Evolutionary conservation across 352 stramenopile species (phyloP).

Genomic region (Thraustotheca clavata): DNA sequence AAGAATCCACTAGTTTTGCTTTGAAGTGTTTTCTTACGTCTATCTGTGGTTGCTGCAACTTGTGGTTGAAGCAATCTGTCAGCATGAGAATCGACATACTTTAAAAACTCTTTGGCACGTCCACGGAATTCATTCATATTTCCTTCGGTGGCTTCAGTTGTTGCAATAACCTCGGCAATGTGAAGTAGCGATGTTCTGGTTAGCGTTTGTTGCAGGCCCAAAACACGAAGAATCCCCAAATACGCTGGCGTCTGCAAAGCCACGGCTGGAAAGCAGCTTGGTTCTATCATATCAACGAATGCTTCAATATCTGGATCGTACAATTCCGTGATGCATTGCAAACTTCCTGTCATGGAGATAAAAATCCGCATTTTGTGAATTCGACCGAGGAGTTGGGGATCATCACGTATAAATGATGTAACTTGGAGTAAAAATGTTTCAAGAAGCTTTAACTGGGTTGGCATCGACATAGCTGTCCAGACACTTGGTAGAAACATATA

Average conservation of each 20-base stretch:
- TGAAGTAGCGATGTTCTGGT: constrained; percentile 49
- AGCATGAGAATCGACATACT: constrained; percentile 57
- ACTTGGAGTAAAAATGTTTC: constrained; percentile 2
- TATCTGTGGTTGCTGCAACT: neutral
- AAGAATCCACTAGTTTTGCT: constrained; percentile 29
- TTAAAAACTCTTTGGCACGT: constrained; percentile 44
- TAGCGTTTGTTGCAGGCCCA: constrained; percentile 57
- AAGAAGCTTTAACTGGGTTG: neutral
- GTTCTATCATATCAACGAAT: constrained; percentile 59
- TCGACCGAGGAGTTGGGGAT: neutral
- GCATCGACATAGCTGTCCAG: neutral
- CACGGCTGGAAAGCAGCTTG: constrained; percentile 50
- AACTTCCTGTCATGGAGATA: constrained; percentile 39
- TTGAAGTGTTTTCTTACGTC: neutral
- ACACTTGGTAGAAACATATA: neutral
- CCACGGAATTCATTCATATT: constrained; percentile 23
- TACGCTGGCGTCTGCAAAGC: constrained; percentile 48
- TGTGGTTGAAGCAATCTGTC: constrained; percentile 32
- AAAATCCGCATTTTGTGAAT: constrained; percentile 51
- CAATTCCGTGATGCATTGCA: constrained; percentile 49
- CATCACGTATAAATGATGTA: neutral
- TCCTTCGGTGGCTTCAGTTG: neutral
- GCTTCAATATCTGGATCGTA: constrained; percentile 68
- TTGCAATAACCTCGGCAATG: constrained; percentile 18
- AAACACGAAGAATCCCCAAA: constrained; percentile 42